phyloP scores from a whole-genome alignment of 176 grass and related monocot genomes.

The Puccinellia tenuiflora region DNA sequence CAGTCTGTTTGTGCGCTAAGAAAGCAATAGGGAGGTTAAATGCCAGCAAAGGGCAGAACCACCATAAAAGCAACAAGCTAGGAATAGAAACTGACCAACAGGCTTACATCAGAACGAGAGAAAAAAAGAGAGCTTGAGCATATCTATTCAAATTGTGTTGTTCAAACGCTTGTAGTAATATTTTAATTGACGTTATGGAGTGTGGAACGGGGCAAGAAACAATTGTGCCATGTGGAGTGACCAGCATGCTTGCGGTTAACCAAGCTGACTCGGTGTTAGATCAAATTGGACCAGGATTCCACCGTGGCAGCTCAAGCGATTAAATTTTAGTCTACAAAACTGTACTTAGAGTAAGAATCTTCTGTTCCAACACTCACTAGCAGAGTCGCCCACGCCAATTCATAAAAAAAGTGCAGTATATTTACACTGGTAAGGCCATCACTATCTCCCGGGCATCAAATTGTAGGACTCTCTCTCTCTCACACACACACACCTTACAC shows the following conservation, averaged over 20 bases:
- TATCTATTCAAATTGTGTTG: not conserved
- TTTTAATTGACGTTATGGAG: conserved; percentile 21
- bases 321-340: conserved; percentile 29
- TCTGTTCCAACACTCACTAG: not conserved
- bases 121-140: not conserved
- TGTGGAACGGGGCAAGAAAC: conserved; percentile 1
- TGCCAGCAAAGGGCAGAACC: too few relatives aligned
- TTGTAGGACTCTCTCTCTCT: not conserved
- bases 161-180: conserved; percentile 22
- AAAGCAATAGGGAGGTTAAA: not conserved
- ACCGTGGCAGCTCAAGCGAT: conserved; percentile 25
- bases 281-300: conserved; percentile 29
- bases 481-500: not conserved
- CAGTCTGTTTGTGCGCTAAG: not conserved
- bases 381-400: conserved; percentile 30
- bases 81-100: not conserved
- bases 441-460: not conserved
- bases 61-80: conserved; percentile 32
- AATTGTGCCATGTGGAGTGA: conserved; percentile 17
- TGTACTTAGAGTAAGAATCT: conserved; percentile 17
- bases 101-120: not conserved
- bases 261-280: conserved; percentile 16
- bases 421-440: conserved; percentile 13
- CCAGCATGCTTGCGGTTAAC: not conserved
- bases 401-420: conserved; percentile 4